These are phyloP conservation scores for Thelonectria olida DNA, from an alignment of 2,329 filamentous ascomycete species.

Conservation along the genomic window DNA sequence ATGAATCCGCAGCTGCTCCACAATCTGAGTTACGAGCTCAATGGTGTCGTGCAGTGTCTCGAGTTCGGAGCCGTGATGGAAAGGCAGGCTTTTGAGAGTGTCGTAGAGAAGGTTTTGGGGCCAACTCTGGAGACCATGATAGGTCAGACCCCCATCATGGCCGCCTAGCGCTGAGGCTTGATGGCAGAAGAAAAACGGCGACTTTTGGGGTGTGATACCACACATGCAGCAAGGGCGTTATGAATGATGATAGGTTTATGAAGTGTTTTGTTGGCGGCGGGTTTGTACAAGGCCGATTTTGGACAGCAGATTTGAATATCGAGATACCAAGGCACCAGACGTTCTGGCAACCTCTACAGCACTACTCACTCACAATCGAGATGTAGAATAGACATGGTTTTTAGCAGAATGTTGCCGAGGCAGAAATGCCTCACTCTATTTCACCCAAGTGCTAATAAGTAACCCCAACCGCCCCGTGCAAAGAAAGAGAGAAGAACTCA, in stretches of 20 bases:
- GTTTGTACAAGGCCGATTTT: neutral
- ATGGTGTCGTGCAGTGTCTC: conserved; percentile 55
- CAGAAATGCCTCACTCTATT: neutral
- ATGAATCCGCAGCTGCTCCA: conserved; percentile 47
- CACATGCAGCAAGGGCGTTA: neutral
- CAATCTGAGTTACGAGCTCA: conserved; percentile 52
- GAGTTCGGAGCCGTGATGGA: conserved; percentile 59
- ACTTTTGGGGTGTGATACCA: neutral
- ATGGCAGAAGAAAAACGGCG: neutral
- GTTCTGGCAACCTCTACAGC: neutral
- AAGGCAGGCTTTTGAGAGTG: conserved; percentile 56
- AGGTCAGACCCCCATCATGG: conserved; percentile 18
- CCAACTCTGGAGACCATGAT: conserved; percentile 31
- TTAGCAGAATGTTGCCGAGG: neutral
- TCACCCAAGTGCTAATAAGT: neutral
- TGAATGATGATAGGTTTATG: neutral
- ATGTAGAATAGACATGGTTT: neutral
- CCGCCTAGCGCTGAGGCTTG: neutral
- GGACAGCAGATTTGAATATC: neutral
- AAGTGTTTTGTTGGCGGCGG: neutral
- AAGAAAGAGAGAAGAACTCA: neutral
- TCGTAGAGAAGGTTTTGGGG: conserved; percentile 52
- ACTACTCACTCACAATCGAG: neutral
- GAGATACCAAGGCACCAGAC: neutral
- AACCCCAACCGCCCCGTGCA: neutral